Evolutionary conservation across 1,284 basidiomycete genomes (phyloP).

Genomic region (Marasmius sp.): DNA sequence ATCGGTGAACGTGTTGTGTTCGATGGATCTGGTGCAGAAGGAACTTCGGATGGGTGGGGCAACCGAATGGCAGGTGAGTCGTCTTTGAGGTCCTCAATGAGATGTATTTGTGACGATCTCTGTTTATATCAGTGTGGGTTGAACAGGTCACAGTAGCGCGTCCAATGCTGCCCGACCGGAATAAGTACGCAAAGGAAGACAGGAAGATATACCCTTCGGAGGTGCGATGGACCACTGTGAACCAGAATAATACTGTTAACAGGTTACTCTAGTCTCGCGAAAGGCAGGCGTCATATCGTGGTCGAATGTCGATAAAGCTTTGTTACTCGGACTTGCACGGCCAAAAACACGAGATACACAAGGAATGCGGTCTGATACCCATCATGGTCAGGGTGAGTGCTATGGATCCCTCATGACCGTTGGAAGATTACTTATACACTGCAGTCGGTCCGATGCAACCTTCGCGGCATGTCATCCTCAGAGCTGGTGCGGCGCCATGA

Average conservation of each 20-base stretch:
- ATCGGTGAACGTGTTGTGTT: constrained; percentile 92
- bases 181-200: constrained; percentile 67
- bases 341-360: constrained; percentile 73
- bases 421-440: background rate
- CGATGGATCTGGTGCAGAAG: constrained; percentile 70
- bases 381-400: constrained; percentile 92
- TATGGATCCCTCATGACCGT: background rate
- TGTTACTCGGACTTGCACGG: constrained; percentile 81
- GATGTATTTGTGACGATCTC: constrained; percentile 9
- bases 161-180: constrained; percentile 88
- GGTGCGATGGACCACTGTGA: constrained; percentile 42
- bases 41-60: constrained; percentile 66
- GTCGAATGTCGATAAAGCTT: constrained; percentile 87
- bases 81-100: background rate
- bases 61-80: constrained; percentile 80
- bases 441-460: constrained; percentile 92
- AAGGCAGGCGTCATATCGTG: constrained; percentile 89
- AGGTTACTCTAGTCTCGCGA: constrained; percentile 73
- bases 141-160: constrained; percentile 83
- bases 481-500: constrained; percentile 91
- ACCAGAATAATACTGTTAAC: background rate
- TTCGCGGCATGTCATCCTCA: constrained; percentile 81
- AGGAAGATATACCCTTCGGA: constrained; percentile 87
- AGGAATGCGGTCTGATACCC: constrained; percentile 91
- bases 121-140: constrained; percentile 67